Conservation (phyloP, 176 grass and related monocot genomes). For the Eremochloa ophiuroides region DNA sequence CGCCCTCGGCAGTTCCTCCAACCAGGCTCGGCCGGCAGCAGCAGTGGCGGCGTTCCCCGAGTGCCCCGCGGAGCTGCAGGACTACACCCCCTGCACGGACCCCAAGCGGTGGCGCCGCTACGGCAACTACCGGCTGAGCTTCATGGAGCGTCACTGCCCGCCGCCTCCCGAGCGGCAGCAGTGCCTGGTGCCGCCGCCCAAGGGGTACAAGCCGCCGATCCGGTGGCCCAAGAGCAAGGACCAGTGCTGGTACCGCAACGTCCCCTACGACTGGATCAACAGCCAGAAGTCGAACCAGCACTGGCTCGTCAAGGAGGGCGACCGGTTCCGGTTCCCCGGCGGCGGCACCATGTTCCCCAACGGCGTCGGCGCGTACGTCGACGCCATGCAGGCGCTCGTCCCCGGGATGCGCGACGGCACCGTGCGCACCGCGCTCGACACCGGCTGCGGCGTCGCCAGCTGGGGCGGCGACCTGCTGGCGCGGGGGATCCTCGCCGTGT, state of each 20-base stretch:
- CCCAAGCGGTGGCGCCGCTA: constrained; percentile 82
- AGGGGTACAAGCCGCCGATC: constrained; percentile 84
- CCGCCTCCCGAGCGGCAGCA: constrained; percentile 61
- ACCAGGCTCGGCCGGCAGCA: background rate
- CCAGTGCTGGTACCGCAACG: constrained; percentile 99
- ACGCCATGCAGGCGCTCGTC: constrained; percentile 58
- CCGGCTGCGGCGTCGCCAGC: constrained; percentile 91
- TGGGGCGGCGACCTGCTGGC: constrained; percentile 90
- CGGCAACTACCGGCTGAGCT: constrained; percentile 89
- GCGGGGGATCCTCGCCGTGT: constrained; percentile 68
- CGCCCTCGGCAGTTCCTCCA: background rate
- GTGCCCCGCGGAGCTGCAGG: constrained; percentile 74
- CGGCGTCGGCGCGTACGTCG: constrained; percentile 75
- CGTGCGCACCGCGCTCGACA: constrained; percentile 83
- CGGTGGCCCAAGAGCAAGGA: constrained; percentile 97
- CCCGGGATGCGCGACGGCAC: constrained; percentile 85
- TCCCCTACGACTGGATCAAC: constrained; percentile 99
- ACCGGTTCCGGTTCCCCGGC: constrained; percentile 83
- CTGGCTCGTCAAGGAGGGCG: constrained; percentile 88
- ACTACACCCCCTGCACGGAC: constrained; percentile 95
- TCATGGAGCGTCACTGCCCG: constrained; percentile 95
- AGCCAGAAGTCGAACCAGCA: constrained; percentile 98
- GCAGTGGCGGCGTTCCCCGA: constrained; percentile 47
- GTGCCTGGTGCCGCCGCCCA: constrained; percentile 79
- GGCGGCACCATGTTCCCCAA: constrained; percentile 98